These are phyloP conservation scores for Argentina anserina DNA, from an alignment of 306 rosid genomes.

Conservation along the genomic window DNA sequence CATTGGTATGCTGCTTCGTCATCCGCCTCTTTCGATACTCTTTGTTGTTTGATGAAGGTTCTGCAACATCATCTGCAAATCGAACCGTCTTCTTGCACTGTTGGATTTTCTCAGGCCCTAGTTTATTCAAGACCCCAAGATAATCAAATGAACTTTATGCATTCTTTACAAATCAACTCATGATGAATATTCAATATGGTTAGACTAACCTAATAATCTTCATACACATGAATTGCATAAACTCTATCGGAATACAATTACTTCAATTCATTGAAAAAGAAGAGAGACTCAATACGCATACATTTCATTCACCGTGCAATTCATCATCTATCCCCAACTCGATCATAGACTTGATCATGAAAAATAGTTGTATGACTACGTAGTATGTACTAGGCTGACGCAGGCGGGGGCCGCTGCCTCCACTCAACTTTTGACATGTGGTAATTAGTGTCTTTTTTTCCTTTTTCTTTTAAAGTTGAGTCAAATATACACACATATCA, in stretches of 20 bases:
- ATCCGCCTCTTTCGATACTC: slow-evolving; percentile 26
- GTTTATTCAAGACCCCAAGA: not conserved
- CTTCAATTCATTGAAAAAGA: not conserved
- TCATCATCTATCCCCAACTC: not conserved
- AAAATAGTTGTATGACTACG: not conserved
- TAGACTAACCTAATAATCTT: not conserved
- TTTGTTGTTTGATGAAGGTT: slow-evolving; percentile 37
- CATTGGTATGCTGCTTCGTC: slow-evolving; percentile 21
- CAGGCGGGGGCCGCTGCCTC: no score
- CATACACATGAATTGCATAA: not conserved
- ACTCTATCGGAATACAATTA: not conserved
- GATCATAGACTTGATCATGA: not conserved
- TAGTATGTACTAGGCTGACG: no score
- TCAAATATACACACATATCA: no score
- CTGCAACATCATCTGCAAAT: slow-evolving; percentile 50
- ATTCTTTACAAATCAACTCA: not conserved
- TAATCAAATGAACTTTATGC: not conserved
- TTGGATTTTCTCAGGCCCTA: slow-evolving; percentile 22
- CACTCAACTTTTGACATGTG: no score
- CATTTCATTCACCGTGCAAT: not conserved
- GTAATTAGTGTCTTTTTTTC: no score
- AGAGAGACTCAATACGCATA: not conserved
- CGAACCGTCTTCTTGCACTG: slow-evolving; percentile 60
- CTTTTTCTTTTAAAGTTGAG: no score
- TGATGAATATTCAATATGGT: not conserved